These are phyloP conservation scores for Suhomyces canberraensis DNA, from an alignment of 805 yeast species.

Conservation along the genomic window DNA sequence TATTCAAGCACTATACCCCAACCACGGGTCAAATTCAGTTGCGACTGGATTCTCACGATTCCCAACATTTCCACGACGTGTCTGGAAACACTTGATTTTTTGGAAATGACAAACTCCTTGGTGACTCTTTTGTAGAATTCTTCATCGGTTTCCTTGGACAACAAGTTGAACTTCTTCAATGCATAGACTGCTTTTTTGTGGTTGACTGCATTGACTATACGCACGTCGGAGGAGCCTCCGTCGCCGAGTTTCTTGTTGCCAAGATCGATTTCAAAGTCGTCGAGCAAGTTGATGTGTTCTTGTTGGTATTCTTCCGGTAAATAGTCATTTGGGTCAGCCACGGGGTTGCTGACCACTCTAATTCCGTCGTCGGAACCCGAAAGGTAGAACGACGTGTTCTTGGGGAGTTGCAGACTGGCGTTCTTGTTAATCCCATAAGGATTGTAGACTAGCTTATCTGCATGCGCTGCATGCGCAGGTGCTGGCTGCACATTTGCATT, in stretches of 20 bases:
- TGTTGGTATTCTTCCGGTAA: slow-evolving; percentile 56
- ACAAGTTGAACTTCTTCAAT: slow-evolving; percentile 59
- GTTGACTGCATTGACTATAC: slow-evolving; percentile 34
- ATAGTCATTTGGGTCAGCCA: slow-evolving; percentile 61
- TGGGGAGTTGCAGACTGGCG: slow-evolving; percentile 19
- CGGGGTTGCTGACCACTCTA: slow-evolving; percentile 56
- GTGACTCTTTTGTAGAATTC: slow-evolving; percentile 63
- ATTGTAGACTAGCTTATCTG: slow-evolving; percentile 54
- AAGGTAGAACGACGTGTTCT: slow-evolving; percentile 22
- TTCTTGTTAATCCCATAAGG: slow-evolving; percentile 57
- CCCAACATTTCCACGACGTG: slow-evolving; percentile 60
- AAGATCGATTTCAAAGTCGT: slow-evolving; percentile 48
- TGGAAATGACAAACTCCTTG: slow-evolving; percentile 63
- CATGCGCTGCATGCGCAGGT: slow-evolving; percentile 5
- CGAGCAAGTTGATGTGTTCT: slow-evolving; percentile 45
- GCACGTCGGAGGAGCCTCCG: slow-evolving; percentile 71
- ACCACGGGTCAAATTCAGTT: slow-evolving; percentile 52
- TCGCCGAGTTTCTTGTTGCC: slow-evolving; percentile 52
- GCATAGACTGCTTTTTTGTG: slow-evolving; percentile 54
- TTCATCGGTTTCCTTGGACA: slow-evolving; percentile 59
- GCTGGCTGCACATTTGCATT: background rate
- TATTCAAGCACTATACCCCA: slow-evolving; percentile 76
- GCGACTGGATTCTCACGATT: slow-evolving; percentile 55
- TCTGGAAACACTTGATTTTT: slow-evolving; percentile 48
- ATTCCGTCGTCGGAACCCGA: slow-evolving; percentile 38